These are phyloP conservation scores for Maudiozyma pseudohumilis DNA, from an alignment of 805 yeast genomes.

Conservation along the genomic window DNA sequence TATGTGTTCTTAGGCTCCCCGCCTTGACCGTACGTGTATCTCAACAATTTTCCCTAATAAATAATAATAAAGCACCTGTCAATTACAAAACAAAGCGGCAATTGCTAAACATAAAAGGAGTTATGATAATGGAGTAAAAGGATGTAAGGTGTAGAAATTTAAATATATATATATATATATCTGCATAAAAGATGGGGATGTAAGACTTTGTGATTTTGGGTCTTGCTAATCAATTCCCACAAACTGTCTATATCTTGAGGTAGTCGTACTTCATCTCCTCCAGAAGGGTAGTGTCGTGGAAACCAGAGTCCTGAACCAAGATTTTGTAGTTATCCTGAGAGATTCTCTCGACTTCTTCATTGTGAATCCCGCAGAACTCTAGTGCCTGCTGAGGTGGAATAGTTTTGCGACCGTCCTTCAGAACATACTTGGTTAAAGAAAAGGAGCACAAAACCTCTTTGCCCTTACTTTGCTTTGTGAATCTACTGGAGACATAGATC, in stretches of 20 bases:
- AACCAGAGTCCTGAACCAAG: slow-evolving; percentile 20
- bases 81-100: too few species aligned
- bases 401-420: slow-evolving; percentile 71
- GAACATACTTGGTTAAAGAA: slow-evolving; percentile 68
- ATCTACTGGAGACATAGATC: slow-evolving; percentile 62
- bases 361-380: slow-evolving; percentile 44
- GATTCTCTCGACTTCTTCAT: slow-evolving; percentile 38
- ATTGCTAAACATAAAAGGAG: too few species aligned
- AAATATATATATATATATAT: not conserved
- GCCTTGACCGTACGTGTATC: too few species aligned
- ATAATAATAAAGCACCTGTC: too few species aligned
- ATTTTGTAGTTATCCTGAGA: slow-evolving; percentile 31
- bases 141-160: not conserved
- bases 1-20: too few species aligned
- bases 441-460: slow-evolving; percentile 41
- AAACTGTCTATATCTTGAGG: not conserved
- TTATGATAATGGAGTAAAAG: too few species aligned
- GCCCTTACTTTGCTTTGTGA: slow-evolving; percentile 36
- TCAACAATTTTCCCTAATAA: too few species aligned
- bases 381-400: slow-evolving; percentile 55
- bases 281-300: slow-evolving; percentile 22
- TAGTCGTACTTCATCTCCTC: slow-evolving; percentile 10
- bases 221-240: not conserved
- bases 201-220: not conserved
- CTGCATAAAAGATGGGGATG: not conserved